These are phyloP conservation scores for Lablab purpureus DNA, from an alignment of 306 rosid genomes.

Conservation along the genomic window DNA sequence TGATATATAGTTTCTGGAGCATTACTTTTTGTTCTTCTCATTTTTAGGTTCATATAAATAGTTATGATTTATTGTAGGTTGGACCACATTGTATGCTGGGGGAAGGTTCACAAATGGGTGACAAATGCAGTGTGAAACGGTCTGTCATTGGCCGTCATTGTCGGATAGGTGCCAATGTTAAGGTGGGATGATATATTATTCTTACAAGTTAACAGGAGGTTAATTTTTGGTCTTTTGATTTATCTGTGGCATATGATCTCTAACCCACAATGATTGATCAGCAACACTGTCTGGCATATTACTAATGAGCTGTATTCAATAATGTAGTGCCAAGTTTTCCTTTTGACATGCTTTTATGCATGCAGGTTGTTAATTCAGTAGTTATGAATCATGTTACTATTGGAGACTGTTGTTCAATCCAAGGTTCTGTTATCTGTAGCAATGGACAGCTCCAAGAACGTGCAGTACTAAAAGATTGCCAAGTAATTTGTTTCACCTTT, in stretches of 20 bases:
- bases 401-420: constrained; percentile 87
- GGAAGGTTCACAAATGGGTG: constrained; percentile 97
- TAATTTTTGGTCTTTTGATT: constrained; percentile 32
- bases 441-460: constrained; percentile 97
- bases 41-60: constrained; percentile 34
- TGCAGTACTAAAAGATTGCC: constrained; percentile 86
- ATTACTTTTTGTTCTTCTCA: constrained; percentile 18
- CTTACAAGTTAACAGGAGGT: constrained; percentile 37
- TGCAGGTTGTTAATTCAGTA: constrained; percentile 86
- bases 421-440: constrained; percentile 95
- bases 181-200: constrained; percentile 63
- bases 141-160: constrained; percentile 99
- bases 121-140: constrained; percentile 95
- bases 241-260: not conserved
- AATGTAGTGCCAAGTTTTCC: not conserved
- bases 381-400: constrained; percentile 96
- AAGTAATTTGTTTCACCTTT: constrained; percentile 57
- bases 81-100: constrained; percentile 99
- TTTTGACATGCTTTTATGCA: constrained; percentile 3
- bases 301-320: constrained; percentile 23
- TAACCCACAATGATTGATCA: constrained; percentile 17
- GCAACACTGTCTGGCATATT: constrained; percentile 11
- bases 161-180: constrained; percentile 95
- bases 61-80: constrained; percentile 68
- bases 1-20: constrained; percentile 38